Evolutionary conservation across 495 filamentous ascomycete species (phyloP).

Genomic region (Trichoderma erinaceum): DNA sequence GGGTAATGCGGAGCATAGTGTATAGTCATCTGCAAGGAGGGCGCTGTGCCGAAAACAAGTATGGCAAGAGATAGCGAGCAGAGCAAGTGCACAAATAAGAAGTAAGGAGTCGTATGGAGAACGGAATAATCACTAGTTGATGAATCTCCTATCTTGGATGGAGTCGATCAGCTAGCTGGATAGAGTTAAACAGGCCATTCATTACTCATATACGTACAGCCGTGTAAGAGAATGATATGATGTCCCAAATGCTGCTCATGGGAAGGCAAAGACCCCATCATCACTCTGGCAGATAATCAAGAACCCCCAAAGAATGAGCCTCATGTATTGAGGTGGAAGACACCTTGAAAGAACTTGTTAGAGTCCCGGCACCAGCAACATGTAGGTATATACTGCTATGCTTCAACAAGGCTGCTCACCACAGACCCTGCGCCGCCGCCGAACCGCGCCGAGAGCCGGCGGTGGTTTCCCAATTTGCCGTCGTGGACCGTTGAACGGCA

Average conservation of each 20-base stretch:
- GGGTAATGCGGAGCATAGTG: conserved; percentile 3
- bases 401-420: not conserved
- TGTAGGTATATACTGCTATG: not conserved
- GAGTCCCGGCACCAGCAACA: too few relatives aligned
- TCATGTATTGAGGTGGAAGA: too few relatives aligned
- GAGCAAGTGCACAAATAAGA: not conserved
- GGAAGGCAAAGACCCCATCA: not conserved
- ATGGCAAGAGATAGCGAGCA: too few relatives aligned
- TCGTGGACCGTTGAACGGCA: not conserved
- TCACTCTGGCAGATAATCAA: not conserved
- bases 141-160: not conserved
- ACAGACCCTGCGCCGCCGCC: not conserved
- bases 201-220: too few relatives aligned
- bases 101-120: not conserved
- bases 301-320: too few relatives aligned
- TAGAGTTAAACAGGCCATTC: not conserved
- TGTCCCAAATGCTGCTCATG: not conserved
- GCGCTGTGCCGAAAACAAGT: too few relatives aligned
- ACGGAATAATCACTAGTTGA: conserved; percentile 6
- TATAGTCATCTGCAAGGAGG: not conserved
- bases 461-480: not conserved
- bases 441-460: not conserved
- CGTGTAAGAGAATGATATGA: not conserved
- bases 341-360: too few relatives aligned
- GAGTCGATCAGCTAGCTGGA: not conserved